phyloP scores from a whole-genome alignment of 805 yeast species.

The Wickerhamomyces bisporus region DNA sequence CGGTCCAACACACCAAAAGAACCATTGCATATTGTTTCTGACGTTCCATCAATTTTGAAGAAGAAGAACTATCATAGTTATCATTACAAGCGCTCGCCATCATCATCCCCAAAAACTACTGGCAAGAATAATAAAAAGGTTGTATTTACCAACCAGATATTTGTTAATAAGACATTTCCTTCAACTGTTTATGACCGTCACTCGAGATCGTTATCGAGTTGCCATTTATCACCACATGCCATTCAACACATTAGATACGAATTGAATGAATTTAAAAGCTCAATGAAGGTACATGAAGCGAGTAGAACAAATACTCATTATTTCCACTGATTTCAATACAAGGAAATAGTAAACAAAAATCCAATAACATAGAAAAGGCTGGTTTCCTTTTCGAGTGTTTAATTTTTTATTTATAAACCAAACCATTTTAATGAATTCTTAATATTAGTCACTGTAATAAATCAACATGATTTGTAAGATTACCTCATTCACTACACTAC shows the following conservation, averaged over 20 bases:
- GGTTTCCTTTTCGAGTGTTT: too few relatives aligned
- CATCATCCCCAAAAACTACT: not conserved
- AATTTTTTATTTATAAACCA: too few relatives aligned
- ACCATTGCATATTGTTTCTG: not conserved
- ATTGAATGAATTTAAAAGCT: slow-evolving; percentile 58
- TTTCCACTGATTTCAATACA: slow-evolving; percentile 31
- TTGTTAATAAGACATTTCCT: slow-evolving; percentile 48
- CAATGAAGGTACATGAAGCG: slow-evolving; percentile 64
- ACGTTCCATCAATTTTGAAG: slow-evolving; percentile 3
- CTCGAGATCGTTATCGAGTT: slow-evolving; percentile 38
- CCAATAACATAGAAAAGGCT: too few relatives aligned
- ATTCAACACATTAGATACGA: slow-evolving; percentile 58
- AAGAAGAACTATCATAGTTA: not conserved
- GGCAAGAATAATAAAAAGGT: slow-evolving; percentile 29
- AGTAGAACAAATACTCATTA: slow-evolving; percentile 62
- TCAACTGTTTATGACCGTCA: slow-evolving; percentile 49
- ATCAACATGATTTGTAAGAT: too few relatives aligned
- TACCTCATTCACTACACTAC: too few relatives aligned
- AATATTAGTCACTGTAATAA: too few relatives aligned
- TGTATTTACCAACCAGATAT: slow-evolving; percentile 41
- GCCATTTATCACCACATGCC: slow-evolving; percentile 40
- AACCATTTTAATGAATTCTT: too few relatives aligned
- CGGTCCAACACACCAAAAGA: slow-evolving; percentile 11
- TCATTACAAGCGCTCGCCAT: not conserved
- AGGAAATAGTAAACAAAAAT: too few relatives aligned